Conservation (phyloP, 345 rosid species). For the Psidium guajava region DNA sequence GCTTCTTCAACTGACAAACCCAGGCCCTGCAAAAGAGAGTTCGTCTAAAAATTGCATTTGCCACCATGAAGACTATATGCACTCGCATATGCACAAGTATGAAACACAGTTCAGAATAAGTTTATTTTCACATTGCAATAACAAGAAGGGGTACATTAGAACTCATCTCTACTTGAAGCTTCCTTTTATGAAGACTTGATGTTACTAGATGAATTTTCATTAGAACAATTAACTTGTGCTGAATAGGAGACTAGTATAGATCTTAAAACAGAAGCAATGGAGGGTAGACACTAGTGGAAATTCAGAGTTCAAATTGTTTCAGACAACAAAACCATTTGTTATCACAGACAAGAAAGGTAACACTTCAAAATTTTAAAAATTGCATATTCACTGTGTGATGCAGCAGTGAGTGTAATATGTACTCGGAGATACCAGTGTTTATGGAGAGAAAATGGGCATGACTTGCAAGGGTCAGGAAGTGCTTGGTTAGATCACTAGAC, state of each 20-base stretch:
- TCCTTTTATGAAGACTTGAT: not conserved
- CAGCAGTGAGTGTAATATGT: not conserved
- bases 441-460: not conserved
- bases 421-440: not conserved
- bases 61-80: not conserved
- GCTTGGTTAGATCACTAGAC: not conserved
- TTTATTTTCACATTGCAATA: not conserved
- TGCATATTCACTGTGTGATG: not conserved
- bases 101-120: not conserved
- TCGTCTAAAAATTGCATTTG: slow-evolving; percentile 14
- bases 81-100: not conserved
- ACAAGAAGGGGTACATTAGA: not conserved
- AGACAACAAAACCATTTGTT: not conserved
- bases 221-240: not conserved
- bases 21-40: slow-evolving; percentile 10
- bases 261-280: not conserved
- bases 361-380: not conserved
- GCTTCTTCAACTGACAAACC: slow-evolving; percentile 26
- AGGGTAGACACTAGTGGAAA: not conserved
- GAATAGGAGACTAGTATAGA: not conserved
- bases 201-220: not conserved
- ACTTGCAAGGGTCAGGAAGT: not conserved
- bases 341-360: not conserved
- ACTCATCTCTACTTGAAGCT: not conserved
- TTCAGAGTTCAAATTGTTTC: not conserved